These are phyloP conservation scores for Seminavis robusta DNA, from an alignment of 108 stramenopile species.

Conservation along the genomic window DNA sequence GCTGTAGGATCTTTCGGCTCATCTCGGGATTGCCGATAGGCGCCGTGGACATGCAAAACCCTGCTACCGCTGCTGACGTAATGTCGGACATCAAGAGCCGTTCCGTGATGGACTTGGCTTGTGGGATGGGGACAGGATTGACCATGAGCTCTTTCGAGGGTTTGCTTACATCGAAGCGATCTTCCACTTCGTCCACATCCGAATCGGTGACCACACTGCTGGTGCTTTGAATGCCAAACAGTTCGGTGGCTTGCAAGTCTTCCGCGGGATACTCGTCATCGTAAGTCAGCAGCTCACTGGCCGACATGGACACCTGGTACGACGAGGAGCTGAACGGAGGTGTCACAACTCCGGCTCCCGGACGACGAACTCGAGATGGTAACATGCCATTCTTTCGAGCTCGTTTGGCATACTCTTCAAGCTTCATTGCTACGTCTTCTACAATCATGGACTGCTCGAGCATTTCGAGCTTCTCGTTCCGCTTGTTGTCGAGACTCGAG, in stretches of 20 bases:
- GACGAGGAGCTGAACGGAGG: slow-evolving; percentile 40
- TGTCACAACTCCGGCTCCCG: slow-evolving; percentile 39
- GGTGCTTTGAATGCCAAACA: too few species aligned
- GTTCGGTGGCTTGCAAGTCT: too few species aligned
- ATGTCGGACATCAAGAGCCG: too few species aligned
- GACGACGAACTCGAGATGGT: too few species aligned
- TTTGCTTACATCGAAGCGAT: too few species aligned
- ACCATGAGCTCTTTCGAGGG: too few species aligned
- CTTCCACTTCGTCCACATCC: too few species aligned
- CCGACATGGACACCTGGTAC: slow-evolving; percentile 5
- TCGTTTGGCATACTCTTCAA: slow-evolving; percentile 53
- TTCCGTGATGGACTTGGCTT: too few species aligned
- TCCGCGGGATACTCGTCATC: slow-evolving; percentile 51
- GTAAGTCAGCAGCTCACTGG: slow-evolving; percentile 47
- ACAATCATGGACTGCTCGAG: slow-evolving; percentile 41
- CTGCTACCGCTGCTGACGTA: slow-evolving; percentile 41
- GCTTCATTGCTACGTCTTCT: slow-evolving; percentile 48
- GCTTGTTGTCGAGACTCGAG: too few species aligned
- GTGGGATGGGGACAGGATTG: too few species aligned
- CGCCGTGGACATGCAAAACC: slow-evolving; percentile 57
- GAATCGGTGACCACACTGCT: too few species aligned
- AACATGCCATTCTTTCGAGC: slow-evolving; percentile 27
- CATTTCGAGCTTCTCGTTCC: slow-evolving; percentile 30
- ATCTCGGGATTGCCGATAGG: slow-evolving; percentile 28
- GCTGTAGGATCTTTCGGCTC: slow-evolving; percentile 28